These are phyloP conservation scores for Licmophora abbreviata DNA, from an alignment of 108 stramenopile genomes.

Conservation along the genomic window DNA sequence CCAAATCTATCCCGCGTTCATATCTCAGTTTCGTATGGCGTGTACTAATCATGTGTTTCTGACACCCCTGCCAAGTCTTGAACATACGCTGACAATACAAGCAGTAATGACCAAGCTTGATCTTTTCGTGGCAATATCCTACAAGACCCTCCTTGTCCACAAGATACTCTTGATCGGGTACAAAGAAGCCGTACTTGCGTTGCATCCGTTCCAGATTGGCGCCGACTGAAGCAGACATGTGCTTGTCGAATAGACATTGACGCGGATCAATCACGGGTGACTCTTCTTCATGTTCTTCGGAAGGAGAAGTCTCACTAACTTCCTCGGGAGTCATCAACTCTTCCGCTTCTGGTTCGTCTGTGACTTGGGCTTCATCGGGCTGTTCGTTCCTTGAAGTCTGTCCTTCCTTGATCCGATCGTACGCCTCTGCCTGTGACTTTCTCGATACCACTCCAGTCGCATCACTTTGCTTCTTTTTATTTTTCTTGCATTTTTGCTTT, in stretches of 20 bases:
- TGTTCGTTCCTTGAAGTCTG: constrained; percentile 6
- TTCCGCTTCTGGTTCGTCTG: constrained; percentile 11
- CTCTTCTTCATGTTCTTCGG: constrained; percentile 41
- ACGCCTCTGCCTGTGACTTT: constrained; percentile 19
- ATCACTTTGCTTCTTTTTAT: constrained; percentile 24
- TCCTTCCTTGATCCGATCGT: constrained; percentile 21
- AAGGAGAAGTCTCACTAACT: constrained; percentile 2
- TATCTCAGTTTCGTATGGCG: constrained; percentile 87
- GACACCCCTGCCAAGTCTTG: constrained; percentile 54
- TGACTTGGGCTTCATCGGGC: constrained; percentile 4
- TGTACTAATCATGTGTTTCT: constrained; percentile 78
- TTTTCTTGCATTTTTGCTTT: constrained; percentile 15
- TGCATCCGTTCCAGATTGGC: constrained; percentile 71
- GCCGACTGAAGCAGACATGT: constrained; percentile 39
- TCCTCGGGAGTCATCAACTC: constrained; percentile 5
- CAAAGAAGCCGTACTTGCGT: constrained; percentile 74
- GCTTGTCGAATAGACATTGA: constrained; percentile 82
- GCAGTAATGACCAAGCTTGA: constrained; percentile 88
- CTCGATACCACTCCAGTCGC: constrained; percentile 3
- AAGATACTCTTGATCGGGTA: constrained; percentile 89
- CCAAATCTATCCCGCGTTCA: constrained; percentile 82
- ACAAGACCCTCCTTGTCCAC: constrained; percentile 62
- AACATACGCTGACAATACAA: constrained; percentile 89
- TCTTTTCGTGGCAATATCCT: constrained; percentile 91
- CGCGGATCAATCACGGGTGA: constrained; percentile 71